These are phyloP conservation scores for Trichoderma breve DNA, from an alignment of 2,329 filamentous ascomycete species.

Conservation along the genomic window DNA sequence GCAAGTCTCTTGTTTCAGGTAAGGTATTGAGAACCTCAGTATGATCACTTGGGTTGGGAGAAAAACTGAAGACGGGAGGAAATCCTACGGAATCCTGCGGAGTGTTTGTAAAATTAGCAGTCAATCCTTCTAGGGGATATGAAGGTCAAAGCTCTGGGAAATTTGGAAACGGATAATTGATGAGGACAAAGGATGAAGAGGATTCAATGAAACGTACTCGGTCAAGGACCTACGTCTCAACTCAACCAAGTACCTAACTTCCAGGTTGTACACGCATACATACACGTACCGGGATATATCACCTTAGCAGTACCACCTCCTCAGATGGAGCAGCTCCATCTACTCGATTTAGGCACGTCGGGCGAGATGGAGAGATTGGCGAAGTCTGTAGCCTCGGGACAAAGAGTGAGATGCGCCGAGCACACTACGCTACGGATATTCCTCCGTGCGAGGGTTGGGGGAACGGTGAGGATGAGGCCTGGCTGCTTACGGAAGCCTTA, in stretches of 20 bases:
- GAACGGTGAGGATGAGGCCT: not conserved
- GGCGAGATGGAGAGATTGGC: constrained; percentile 1
- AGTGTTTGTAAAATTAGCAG: not conserved
- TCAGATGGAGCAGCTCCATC: constrained; percentile 1
- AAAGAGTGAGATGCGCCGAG: not conserved
- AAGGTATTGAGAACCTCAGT: not conserved
- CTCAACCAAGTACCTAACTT: not conserved
- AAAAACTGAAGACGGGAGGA: not conserved
- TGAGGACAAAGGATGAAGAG: not conserved
- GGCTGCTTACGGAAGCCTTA: not conserved
- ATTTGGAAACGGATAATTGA: not conserved
- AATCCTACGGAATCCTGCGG: not conserved
- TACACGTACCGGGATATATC: not conserved
- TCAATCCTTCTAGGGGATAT: not conserved
- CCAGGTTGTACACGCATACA: not conserved
- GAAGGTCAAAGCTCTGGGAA: not conserved
- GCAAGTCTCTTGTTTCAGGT: constrained; percentile 32
- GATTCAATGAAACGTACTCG: not conserved
- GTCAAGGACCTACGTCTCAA: not conserved
- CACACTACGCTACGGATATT: not conserved
- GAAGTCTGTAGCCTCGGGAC: not conserved
- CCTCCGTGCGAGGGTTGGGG: not conserved
- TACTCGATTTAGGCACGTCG: not conserved
- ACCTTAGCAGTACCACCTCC: not conserved
- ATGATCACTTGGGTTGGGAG: not conserved